Conservation (phyloP, 345 rosid species). For the Microthlaspi erraticum region DNA sequence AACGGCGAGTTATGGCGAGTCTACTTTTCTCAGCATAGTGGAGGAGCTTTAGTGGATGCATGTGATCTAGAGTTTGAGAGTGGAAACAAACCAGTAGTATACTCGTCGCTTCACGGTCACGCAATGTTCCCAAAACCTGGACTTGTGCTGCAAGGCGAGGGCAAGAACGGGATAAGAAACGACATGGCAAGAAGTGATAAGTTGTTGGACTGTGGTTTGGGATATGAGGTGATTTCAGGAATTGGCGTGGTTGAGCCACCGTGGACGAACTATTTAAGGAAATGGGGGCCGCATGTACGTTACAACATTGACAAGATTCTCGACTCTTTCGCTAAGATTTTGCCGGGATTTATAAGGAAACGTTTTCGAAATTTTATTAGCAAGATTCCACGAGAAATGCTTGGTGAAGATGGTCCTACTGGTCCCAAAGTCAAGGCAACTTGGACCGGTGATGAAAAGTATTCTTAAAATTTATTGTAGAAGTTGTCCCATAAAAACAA, state of each 20-base stretch:
- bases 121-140: slow-evolving; percentile 73
- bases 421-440: slow-evolving; percentile 65
- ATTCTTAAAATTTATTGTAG: neutral
- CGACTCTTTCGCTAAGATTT: slow-evolving; percentile 45
- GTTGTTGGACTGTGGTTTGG: slow-evolving; percentile 49
- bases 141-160: slow-evolving; percentile 66
- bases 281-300: slow-evolving; percentile 72
- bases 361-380: slow-evolving; percentile 49
- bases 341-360: slow-evolving; percentile 53
- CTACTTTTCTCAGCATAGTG: slow-evolving; percentile 65
- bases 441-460: slow-evolving; percentile 64
- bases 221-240: slow-evolving; percentile 53
- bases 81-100: slow-evolving; percentile 55
- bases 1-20: slow-evolving; percentile 58
- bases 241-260: slow-evolving; percentile 48
- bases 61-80: slow-evolving; percentile 60
- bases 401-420: slow-evolving; percentile 76
- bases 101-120: slow-evolving; percentile 72
- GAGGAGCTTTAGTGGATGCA: slow-evolving; percentile 60
- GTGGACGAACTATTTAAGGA: slow-evolving; percentile 63
- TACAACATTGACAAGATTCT: slow-evolving; percentile 49
- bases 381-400: slow-evolving; percentile 54
- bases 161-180: slow-evolving; percentile 62
- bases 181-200: slow-evolving; percentile 64
- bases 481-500: no score